Percentiles rank a stretch among this genome's conserved stretches.
Evolutionary conservation across 768 basidiomycete species (phyloP).

Genomic region (Agrocybe pediades): DNA sequence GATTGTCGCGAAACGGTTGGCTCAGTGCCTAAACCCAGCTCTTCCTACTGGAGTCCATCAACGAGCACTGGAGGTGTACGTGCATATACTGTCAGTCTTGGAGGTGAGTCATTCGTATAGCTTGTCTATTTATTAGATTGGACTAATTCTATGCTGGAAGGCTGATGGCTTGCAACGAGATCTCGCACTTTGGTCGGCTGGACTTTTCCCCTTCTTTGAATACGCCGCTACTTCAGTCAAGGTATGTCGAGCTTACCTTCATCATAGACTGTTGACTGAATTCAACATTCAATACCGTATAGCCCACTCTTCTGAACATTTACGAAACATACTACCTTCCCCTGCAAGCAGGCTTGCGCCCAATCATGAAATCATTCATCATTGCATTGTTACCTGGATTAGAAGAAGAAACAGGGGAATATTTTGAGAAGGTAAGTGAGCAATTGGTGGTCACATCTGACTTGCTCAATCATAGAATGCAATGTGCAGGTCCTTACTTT

Average conservation of each 20-base stretch:
- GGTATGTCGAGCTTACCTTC: constrained; percentile 39
- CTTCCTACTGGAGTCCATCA: constrained; percentile 97
- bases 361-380: constrained; percentile 93
- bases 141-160: constrained; percentile 40
- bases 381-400: constrained; percentile 91
- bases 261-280: not conserved
- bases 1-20: constrained; percentile 89
- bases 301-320: constrained; percentile 89
- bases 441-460: too few relatives aligned
- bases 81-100: constrained; percentile 86
- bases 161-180: constrained; percentile 86
- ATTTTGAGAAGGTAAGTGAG: constrained; percentile 78
- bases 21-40: constrained; percentile 98
- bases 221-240: constrained; percentile 99
- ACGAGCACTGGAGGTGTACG: constrained; percentile 92
- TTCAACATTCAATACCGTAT: not conserved
- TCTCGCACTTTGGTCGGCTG: constrained; percentile 91
- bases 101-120: constrained; percentile 59
- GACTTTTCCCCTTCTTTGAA: constrained; percentile 97
- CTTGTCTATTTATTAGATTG: constrained; percentile 5
- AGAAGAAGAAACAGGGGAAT: constrained; percentile 97
- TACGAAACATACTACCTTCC: constrained; percentile 94
- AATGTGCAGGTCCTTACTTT: constrained; percentile 76
- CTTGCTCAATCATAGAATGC: too few relatives aligned
- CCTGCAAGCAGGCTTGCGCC: constrained; percentile 76